Evolutionary conservation across 1,139 yeast genomes (phyloP).

Genomic region (Pichia sp.): DNA sequence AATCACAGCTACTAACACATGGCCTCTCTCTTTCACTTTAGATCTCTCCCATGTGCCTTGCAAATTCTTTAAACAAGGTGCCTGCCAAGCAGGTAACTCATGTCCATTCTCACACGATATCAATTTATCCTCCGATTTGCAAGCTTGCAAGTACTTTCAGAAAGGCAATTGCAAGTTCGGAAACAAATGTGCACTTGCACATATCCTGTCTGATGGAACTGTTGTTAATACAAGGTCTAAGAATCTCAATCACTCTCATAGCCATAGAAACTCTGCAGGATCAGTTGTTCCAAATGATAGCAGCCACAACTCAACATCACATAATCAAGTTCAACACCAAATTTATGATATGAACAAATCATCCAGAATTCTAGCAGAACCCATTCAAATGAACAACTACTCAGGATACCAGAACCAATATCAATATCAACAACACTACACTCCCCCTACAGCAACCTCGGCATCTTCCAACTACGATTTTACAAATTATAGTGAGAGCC

Average conservation of each 20-base stretch:
- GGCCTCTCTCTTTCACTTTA: no score
- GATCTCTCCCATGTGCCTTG: slow-evolving; percentile 90
- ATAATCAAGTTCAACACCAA: not conserved
- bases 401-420: no score
- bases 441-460: no score
- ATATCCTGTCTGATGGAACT: slow-evolving; percentile 83
- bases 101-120: slow-evolving; percentile 88
- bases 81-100: slow-evolving; percentile 87
- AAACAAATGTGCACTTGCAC: slow-evolving; percentile 86
- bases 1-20: not conserved
- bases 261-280: no score
- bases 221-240: slow-evolving; percentile 50
- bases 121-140: slow-evolving; percentile 53
- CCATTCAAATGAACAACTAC: no score
- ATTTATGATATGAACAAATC: not conserved
- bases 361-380: not conserved
- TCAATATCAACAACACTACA: no score
- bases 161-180: slow-evolving; percentile 96
- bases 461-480: no score
- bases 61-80: slow-evolving; percentile 83
- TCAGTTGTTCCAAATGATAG: not conserved
- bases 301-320: not conserved
- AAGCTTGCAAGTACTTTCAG: slow-evolving; percentile 89
- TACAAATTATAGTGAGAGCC: no score
- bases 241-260: no score